Evolutionary conservation across 1,284 basidiomycete genomes (phyloP), one percentile per base, ranked within the genome.

Genomic region (Naganishia sp.): DNA sequence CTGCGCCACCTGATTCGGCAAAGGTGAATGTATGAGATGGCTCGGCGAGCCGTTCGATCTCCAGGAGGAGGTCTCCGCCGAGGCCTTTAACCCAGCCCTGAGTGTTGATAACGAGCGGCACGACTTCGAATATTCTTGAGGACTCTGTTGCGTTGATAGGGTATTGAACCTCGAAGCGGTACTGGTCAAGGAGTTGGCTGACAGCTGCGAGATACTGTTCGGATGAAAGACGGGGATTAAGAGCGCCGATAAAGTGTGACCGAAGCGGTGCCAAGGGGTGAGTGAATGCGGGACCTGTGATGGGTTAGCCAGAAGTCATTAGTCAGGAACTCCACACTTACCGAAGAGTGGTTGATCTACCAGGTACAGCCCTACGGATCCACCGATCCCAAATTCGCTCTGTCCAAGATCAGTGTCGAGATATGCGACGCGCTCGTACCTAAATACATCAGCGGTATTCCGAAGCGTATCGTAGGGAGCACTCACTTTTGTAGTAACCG

Each of bases 41-140:
- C 55, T 85, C 81, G 1, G 88, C 79, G 18, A 88, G 79, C 2
- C 83, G 83, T 74, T 93, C 87, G 54, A 97, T 87, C 69, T 85
- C 85, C 2, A 77, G 76, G 11, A 87, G 84, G 3, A 99, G 80
- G 71, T 96, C 91, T 21, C 87, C 88, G 1, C 95, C 95, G 1
- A 97, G 85, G 2, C 95, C 95, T 77, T 95, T 97, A 16, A 86
- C 86, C 95, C 95, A 99, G 2, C 95, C 95, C 86, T 95, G 94
- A 0, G 92, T 97, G 77, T 99, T 99, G 64, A 98, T 86, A 10
- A 98, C 84, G 6, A 99, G 85, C 0, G 95, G 95, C 4, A 91
- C 83, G n/a, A 76, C 67, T 64, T 87, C 85, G 1, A 73, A 69
- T 55, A 87, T 83, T 48, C 83, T 77, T 23, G 28, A 10, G n/a